These are phyloP conservation scores for Neoarthrinium moseri DNA, from an alignment of 2,329 filamentous ascomycete species.

Conservation along the genomic window DNA sequence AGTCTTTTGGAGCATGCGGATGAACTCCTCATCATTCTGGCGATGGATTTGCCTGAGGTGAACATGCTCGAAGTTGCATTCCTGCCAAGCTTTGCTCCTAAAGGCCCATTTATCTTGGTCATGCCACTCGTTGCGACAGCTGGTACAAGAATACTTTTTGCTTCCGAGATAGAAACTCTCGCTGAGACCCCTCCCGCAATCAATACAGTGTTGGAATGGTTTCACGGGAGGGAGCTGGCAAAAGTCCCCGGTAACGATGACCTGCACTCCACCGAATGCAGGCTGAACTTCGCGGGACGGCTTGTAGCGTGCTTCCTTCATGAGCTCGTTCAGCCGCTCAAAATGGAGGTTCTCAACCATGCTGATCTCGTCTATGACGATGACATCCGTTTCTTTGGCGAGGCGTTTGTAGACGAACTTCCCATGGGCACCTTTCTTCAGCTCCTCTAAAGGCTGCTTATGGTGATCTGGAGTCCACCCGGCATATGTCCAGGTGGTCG, in stretches of 20 bases:
- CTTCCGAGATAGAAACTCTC: background rate
- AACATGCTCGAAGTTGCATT: slow-evolving; percentile 52
- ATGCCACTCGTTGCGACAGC: slow-evolving; percentile 32
- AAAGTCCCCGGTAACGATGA: slow-evolving; percentile 60
- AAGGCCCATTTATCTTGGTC: slow-evolving; percentile 62
- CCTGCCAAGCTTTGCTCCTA: slow-evolving; percentile 50
- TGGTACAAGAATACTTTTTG: slow-evolving; percentile 28
- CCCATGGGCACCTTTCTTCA: slow-evolving; percentile 29
- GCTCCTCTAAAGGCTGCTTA: slow-evolving; percentile 35
- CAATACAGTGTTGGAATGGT: slow-evolving; percentile 51
- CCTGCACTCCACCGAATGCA: slow-evolving; percentile 47
- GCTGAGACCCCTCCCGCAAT: slow-evolving; percentile 39
- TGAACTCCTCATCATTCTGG: slow-evolving; percentile 53
- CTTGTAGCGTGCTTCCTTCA: slow-evolving; percentile 34
- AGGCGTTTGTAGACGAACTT: slow-evolving; percentile 36
- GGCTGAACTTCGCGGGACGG: slow-evolving; percentile 2
- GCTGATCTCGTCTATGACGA: slow-evolving; percentile 66
- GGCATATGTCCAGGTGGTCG: slow-evolving; percentile 56
- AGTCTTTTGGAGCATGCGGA: slow-evolving; percentile 50
- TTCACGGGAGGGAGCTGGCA: slow-evolving; percentile 59
- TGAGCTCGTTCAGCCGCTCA: slow-evolving; percentile 47
- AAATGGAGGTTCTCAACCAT: slow-evolving; percentile 60
- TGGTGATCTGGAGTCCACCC: slow-evolving; percentile 51
- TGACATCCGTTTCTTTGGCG: slow-evolving; percentile 44
- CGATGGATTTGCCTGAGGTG: slow-evolving; percentile 56